Base-by-base conservation (phyloP, 805 yeast species). In the Monosporozyma yasuniensis region DNA sequence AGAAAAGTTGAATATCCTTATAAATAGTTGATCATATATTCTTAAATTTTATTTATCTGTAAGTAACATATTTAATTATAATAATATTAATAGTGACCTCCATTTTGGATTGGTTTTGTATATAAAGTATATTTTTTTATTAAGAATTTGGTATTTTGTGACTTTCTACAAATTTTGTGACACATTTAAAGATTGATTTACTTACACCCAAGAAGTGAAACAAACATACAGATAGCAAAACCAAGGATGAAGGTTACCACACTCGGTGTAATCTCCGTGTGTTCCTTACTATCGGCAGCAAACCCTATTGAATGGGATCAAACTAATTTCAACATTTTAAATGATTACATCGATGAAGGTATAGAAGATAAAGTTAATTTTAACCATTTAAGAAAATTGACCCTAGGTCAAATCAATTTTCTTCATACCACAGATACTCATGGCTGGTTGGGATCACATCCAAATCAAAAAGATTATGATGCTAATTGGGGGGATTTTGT, bases 351-450 rank as follows among this genome's bases (percentile, higher is more conserved):
- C 32, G 32, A 28, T 28, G 32, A 28, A 28, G 32, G 12, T 28
- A 32, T 32, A 12, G 35, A n/a, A 32, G 7, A 14, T 32, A 16
- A 12, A 9, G 22, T 18, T 35, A 9, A 16, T 39, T 11, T 19
- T 39, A 11, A 39, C 10, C 28, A 18, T 8, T 28, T 58, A 14
- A 50, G 93, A 47, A 76, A 77, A n/a, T 59, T 89, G 28, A 60
- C 66, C 10, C 74, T 89, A 77, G 89, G 90, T 0, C 78, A 82
- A 50, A 50, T 93, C 44, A 91, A 93, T 68, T 87, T 93, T 58
- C 60, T 91, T 23, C 98, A 91, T 61, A 90, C 98, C 1, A 93
- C 99, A 0, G 99, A 93, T 60, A 91, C 97, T 2, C 99, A 93
- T 65, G 97, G 93, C 0, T 93, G 99, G 99, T 79, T 84, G 54